phyloP scores from a whole-genome alignment of 305 asterid genomes.

The Solanum aculeatissimum region DNA sequence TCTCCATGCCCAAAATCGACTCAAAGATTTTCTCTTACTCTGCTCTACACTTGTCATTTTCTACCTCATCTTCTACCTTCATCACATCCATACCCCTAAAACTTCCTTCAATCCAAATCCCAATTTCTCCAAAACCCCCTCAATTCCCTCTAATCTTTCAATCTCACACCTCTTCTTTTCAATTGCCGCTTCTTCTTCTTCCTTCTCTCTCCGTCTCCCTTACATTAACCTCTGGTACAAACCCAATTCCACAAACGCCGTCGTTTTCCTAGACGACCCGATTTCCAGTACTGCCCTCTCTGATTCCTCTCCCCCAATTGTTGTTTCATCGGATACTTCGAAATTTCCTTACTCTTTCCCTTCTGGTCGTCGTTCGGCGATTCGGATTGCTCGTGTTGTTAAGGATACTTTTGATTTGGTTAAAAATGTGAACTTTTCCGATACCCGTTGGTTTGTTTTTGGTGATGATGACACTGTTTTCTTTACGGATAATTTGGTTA shows the following conservation, averaged over 20 bases:
- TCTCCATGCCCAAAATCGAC: constrained; percentile 25
- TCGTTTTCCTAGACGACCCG: constrained; percentile 50
- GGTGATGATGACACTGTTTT: constrained; percentile 75
- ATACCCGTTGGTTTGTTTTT: constrained; percentile 54
- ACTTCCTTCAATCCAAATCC: constrained; percentile 7
- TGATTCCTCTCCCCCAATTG: constrained; percentile 29
- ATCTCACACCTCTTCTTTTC: constrained; percentile 39
- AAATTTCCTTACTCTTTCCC: constrained; percentile 25
- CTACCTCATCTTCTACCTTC: constrained; percentile 31
- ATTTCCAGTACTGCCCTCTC: background rate
- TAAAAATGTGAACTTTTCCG: constrained; percentile 10
- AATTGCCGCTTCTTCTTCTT: constrained; percentile 38
- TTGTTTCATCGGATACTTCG: constrained; percentile 30
- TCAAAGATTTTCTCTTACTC: constrained; percentile 46
- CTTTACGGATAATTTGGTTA: constrained; percentile 43
- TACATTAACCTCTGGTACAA: constrained; percentile 58
- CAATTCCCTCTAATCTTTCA: constrained; percentile 13
- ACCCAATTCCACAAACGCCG: constrained; percentile 43
- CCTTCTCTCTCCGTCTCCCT: constrained; percentile 45
- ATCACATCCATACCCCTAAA: constrained; percentile 24
- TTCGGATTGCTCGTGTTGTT: constrained; percentile 54
- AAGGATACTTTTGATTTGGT: constrained; percentile 37
- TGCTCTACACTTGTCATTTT: constrained; percentile 39
- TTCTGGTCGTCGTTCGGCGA: constrained; percentile 40
- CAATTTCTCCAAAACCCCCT: constrained; percentile 7